Conservation (phyloP, 176 grass and related monocot genomes). For the Triticum turgidum region DNA sequence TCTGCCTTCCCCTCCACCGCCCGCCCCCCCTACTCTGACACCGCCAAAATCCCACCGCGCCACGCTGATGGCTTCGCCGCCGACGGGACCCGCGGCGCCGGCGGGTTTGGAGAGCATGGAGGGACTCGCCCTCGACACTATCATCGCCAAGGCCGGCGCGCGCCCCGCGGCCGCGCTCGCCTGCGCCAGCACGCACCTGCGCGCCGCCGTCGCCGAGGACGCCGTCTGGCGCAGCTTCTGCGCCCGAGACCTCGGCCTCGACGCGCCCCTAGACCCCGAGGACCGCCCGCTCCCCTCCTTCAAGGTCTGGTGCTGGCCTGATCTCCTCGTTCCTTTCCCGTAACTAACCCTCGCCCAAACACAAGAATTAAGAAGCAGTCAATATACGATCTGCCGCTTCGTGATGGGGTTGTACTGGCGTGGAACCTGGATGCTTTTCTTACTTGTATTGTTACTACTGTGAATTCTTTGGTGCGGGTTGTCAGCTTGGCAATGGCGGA, state of each 20-base stretch:
- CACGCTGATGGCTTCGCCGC: constrained; percentile 26
- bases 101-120: constrained; percentile 52
- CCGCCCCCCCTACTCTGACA: neutral
- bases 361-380: neutral
- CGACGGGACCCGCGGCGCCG: neutral
- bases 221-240: constrained; percentile 74
- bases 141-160: constrained; percentile 56
- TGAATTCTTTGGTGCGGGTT: neutral
- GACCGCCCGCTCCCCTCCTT: constrained; percentile 58
- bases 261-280: constrained; percentile 60
- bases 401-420: neutral
- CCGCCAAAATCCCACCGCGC: neutral
- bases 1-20: neutral
- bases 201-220: constrained; percentile 49
- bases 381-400: neutral
- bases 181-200: constrained; percentile 64
- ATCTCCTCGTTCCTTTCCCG: neutral
- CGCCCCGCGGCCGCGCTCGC: constrained; percentile 52
- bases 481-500: neutral
- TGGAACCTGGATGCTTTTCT: neutral
- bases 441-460: neutral
- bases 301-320: constrained; percentile 40
- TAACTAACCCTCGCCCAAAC: neutral
- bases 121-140: constrained; percentile 57
- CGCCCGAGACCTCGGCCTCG: constrained; percentile 51